A percentile compares a stretch with the other conserved stretches of the same genome.
Conservation (phyloP, 495 filamentous ascomycete genomes). For the Elaphomyces granulatus region DNA sequence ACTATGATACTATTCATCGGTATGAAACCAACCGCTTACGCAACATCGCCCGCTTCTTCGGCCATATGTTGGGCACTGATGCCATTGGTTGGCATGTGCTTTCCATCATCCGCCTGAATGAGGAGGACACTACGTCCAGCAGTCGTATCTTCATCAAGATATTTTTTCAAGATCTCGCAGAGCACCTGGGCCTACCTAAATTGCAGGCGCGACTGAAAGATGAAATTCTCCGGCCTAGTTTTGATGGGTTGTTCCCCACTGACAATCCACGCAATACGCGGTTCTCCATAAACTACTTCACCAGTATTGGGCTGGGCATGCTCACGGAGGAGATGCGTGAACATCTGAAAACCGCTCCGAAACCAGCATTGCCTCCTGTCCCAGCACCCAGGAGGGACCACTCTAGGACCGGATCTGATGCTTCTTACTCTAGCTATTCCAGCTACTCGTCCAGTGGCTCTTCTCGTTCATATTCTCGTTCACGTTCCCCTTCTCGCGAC, state of each 20-base stretch:
- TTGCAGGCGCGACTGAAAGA: constrained; percentile 64
- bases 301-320: constrained; percentile 85
- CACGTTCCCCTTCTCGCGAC: constrained; percentile 4
- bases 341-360: constrained; percentile 70
- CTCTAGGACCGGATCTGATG: constrained; percentile 41
- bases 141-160: constrained; percentile 98
- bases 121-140: constrained; percentile 90
- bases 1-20: constrained; percentile 95
- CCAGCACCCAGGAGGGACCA: constrained; percentile 41
- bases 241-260: constrained; percentile 74
- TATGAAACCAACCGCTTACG: constrained; percentile 88
- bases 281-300: constrained; percentile 99
- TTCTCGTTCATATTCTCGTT: constrained; percentile 22
- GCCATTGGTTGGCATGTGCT: constrained; percentile 87
- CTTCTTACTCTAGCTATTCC: constrained; percentile 53
- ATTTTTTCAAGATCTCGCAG: constrained; percentile 79
- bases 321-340: constrained; percentile 94
- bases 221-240: constrained; percentile 58
- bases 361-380: constrained; percentile 55
- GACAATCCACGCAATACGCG: constrained; percentile 81
- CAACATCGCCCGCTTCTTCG: constrained; percentile 91
- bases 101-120: constrained; percentile 72
- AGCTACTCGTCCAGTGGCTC: constrained; percentile 27
- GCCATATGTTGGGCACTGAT: constrained; percentile 74
- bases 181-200: constrained; percentile 71